phyloP scores from a whole-genome alignment of 495 filamentous ascomycete genomes.

The Aspergillus bertholletiae region DNA sequence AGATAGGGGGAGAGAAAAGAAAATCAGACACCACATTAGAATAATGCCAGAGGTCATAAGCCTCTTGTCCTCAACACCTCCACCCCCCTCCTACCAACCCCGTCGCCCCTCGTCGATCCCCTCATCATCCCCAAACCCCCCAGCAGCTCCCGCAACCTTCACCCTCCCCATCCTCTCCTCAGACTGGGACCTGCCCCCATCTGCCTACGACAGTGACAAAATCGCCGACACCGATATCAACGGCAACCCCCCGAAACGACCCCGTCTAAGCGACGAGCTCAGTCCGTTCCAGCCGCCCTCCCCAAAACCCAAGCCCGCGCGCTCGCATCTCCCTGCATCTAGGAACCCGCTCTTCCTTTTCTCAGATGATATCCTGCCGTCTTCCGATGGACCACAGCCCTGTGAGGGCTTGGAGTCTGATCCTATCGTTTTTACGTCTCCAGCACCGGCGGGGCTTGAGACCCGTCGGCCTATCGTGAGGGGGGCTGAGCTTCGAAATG shows the following conservation, averaged over 20 bases:
- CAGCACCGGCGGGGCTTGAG: conserved; percentile 24
- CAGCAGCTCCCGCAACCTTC: conserved; percentile 1
- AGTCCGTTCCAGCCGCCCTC: too few species aligned
- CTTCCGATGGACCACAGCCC: conserved; percentile 14
- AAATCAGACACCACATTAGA: too few species aligned
- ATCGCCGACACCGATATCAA: too few species aligned
- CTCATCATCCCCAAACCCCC: conserved; percentile 7
- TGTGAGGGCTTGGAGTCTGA: conserved; percentile 35
- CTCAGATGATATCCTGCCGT: conserved; percentile 33
- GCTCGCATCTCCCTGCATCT: neutral
- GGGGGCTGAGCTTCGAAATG: neutral
- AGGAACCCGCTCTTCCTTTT: conserved; percentile 26
- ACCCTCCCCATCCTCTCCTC: conserved; percentile 41
- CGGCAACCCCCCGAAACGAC: conserved; percentile 38
- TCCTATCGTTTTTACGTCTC: conserved; percentile 54
- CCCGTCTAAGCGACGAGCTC: conserved; percentile 32
- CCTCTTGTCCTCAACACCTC: conserved; percentile 40
- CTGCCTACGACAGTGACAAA: conserved; percentile 31
- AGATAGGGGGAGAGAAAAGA: too few species aligned
- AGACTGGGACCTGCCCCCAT: conserved; percentile 42
- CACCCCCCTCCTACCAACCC: conserved; percentile 17
- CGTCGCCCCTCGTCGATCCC: conserved; percentile 11
- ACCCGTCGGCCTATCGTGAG: too few species aligned
- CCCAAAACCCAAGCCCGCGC: neutral
- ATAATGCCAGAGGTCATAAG: conserved; percentile 45